These are phyloP conservation scores for Endoconidiophora laricicola DNA, from an alignment of 2,329 filamentous ascomycete genomes.

Conservation along the genomic window DNA sequence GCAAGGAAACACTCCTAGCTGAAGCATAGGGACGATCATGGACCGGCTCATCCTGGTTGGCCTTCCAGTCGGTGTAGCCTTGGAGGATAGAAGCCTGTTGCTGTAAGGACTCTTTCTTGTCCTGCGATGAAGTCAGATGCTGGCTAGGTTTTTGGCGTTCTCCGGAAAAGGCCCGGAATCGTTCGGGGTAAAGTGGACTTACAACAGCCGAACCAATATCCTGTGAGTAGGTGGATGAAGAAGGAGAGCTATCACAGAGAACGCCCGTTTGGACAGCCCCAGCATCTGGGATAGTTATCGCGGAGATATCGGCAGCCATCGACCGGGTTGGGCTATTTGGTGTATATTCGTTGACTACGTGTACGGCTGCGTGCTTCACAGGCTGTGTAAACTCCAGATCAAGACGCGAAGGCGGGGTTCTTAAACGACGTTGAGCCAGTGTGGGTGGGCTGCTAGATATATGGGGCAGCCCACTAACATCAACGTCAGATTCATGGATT, in stretches of 20 bases:
- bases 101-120: background rate
- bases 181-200: slow-evolving; percentile 14
- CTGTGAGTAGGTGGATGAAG: slow-evolving; percentile 20
- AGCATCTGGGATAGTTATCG: background rate
- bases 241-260: background rate
- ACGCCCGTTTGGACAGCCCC: background rate
- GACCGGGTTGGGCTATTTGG: background rate
- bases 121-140: background rate
- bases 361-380: background rate
- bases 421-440: slow-evolving; percentile 1
- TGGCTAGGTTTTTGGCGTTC: background rate
- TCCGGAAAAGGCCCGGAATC: too few species aligned
- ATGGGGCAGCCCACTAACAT: too few species aligned
- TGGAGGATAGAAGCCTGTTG: slow-evolving; percentile 4
- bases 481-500: background rate
- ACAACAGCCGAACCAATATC: slow-evolving; percentile 16
- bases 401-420: slow-evolving; percentile 1
- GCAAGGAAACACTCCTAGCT: too few species aligned
- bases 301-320: slow-evolving; percentile 1
- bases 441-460: background rate
- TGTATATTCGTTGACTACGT: background rate
- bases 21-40: background rate
- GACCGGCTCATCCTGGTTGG: background rate
- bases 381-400: background rate
- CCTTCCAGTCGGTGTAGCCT: slow-evolving; percentile 8